A percentile compares a stretch with the other conserved stretches of the same genome.
Evolutionary conservation across 164 flowering plant species (phyloP).

Genomic region (Brasenia schreberi): DNA sequence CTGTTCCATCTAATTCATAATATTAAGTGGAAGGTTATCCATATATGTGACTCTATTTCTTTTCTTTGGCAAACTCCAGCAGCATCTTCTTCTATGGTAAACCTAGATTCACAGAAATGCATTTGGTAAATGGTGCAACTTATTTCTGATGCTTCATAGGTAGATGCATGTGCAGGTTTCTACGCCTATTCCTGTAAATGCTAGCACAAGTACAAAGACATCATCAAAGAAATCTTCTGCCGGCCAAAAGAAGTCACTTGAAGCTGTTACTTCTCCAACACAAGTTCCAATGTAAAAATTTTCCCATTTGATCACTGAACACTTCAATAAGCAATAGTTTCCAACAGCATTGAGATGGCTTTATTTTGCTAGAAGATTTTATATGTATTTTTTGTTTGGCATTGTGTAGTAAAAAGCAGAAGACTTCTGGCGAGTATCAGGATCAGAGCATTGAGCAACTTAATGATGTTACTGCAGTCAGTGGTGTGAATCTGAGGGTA

Average conservation of each 20-base stretch:
- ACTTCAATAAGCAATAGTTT: slow-evolving; percentile 1
- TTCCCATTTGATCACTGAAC: neutral
- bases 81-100: neutral
- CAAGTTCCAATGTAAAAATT: slow-evolving; percentile 41
- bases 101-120: neutral
- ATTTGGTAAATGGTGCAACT: neutral
- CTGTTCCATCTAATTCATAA: neutral
- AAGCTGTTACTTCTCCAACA: slow-evolving; percentile 50
- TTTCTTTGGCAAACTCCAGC: neutral
- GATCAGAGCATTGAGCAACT: slow-evolving; percentile 98
- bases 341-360: slow-evolving; percentile 1
- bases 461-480: slow-evolving; percentile 97
- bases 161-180: slow-evolving; percentile 40
- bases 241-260: slow-evolving; percentile 87
- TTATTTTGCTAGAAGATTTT: neutral
- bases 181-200: slow-evolving; percentile 20
- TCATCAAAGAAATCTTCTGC: slow-evolving; percentile 50
- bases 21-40: neutral
- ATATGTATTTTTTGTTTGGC: neutral
- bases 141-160: neutral
- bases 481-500: slow-evolving; percentile 93
- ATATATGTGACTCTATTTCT: neutral
- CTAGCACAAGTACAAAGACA: slow-evolving; percentile 36
- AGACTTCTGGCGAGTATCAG: slow-evolving; percentile 54
- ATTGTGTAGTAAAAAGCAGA: slow-evolving; percentile 71